Evolutionary conservation across 768 basidiomycete species (phyloP), one percentile per base, ranked within the genome.

Genomic region (Tulasnella sp.): DNA sequence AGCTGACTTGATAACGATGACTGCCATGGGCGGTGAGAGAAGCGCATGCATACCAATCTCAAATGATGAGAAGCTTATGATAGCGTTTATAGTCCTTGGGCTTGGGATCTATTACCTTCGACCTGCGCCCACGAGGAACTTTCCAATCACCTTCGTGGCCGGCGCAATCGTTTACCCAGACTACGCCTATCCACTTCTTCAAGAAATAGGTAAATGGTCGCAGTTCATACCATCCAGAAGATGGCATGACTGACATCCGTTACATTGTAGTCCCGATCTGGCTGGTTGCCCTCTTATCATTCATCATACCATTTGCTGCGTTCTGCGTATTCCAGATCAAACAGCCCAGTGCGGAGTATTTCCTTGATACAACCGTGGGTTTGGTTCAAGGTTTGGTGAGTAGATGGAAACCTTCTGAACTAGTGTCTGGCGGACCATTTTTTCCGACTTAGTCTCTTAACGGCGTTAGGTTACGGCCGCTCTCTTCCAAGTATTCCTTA

Each of bases 311-410:
- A 0, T 79, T 81, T 68, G 69, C 80, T 64, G 78, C 79, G 68
- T 75, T 82, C 68, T 70, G 69, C 52, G 49, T 82, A n/a, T 80
- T 80, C 67, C 80, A 83, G 66, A 73, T 76, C 44, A 72, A 80
- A 4, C 69, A 77, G 43, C 69, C 77, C 44, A 77, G 73, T 56
- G 47, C 77, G 23, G 74, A 77, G 41, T 72, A 78, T 60, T 70
- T 78, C 43, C 70, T 78, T 43, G 77, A 75, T 1, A 77, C 79
- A 1, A 79, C 76, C 0, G 74, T 83, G 68, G 80, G 79, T 27
- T 68, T 83, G 3, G 68, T 82, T 8, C 78, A 78, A 64, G 75
- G 76, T 13, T 67, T 80, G 29, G 34, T 38, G 15, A 74, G 34
- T 38, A n/a, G n/a, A n/a, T n/a, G n/a, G n/a, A n/a, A n/a, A n/a